Percentiles rank a stretch among this genome's conserved stretches.
Conservation (phyloP, 805 yeast species). For the Martiniozyma abietophila region DNA sequence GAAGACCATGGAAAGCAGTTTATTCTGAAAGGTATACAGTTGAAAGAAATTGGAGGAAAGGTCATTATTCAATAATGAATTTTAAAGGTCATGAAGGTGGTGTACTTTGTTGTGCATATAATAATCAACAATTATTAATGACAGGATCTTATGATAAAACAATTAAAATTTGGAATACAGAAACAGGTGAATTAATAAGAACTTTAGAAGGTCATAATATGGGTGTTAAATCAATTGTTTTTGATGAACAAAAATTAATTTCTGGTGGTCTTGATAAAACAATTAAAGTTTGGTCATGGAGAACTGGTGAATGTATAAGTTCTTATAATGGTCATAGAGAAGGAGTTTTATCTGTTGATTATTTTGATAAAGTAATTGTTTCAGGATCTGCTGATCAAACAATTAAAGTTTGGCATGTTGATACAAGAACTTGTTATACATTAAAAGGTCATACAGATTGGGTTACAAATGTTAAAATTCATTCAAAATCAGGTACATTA, state of each 20-base stretch:
- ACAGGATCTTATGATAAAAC: conserved; percentile 91
- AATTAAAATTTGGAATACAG: conserved; percentile 87
- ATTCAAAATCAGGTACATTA: conserved; percentile 65
- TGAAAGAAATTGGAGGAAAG: conserved; percentile 92
- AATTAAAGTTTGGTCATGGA: conserved; percentile 92
- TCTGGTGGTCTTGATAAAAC: conserved; percentile 90
- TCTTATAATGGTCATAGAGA: conserved; percentile 91
- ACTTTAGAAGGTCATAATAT: conserved; percentile 83
- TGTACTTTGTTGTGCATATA: conserved; percentile 79
- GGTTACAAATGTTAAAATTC: conserved; percentile 86
- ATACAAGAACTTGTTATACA: conserved; percentile 84
- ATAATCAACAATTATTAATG: conserved; percentile 62
- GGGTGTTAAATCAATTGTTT: conserved; percentile 77
- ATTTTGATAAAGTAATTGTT: conserved; percentile 69
- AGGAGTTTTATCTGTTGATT: conserved; percentile 78
- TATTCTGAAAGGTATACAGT: conserved; percentile 85
- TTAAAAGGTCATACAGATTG: conserved; percentile 88
- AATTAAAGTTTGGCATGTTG: conserved; percentile 95
- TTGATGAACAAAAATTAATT: conserved; percentile 82
- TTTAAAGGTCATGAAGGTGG: conserved; percentile 84
- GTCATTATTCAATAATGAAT: conserved; percentile 50
- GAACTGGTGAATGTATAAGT: conserved; percentile 88
- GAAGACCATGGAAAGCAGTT: conserved; percentile 93
- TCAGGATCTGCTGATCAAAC: conserved; percentile 91
- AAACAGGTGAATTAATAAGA: conserved; percentile 64